Conservation (phyloP, 2,329 filamentous ascomycete species). For the Fusarium ramigenum region DNA sequence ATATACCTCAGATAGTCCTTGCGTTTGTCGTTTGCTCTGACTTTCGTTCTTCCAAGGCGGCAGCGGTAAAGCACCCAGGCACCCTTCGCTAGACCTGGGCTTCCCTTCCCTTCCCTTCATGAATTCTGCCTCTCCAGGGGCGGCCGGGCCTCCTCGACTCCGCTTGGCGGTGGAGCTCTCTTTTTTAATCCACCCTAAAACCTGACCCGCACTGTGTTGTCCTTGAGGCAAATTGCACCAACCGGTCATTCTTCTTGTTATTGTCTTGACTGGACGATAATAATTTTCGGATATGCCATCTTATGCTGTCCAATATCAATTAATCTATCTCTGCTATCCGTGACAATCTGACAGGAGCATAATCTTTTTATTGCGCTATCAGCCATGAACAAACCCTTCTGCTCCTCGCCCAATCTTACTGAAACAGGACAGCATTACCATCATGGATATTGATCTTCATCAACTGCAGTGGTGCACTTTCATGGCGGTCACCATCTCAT, state of each 20-base stretch:
- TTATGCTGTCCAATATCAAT: constrained; percentile 16
- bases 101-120: constrained; percentile 9
- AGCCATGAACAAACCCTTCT: not conserved
- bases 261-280: constrained; percentile 15
- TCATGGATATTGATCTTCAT: constrained; percentile 38
- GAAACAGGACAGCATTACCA: constrained; percentile 29
- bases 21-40: not conserved
- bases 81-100: not conserved
- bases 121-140: constrained; percentile 19
- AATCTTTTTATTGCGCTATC: not conserved
- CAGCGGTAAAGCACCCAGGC: not conserved
- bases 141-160: constrained; percentile 25
- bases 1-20: not conserved
- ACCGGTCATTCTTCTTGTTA: constrained; percentile 15
- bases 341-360: constrained; percentile 4
- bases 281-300: constrained; percentile 20
- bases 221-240: constrained; percentile 30
- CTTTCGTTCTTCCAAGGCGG: not conserved
- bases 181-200: constrained; percentile 2
- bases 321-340: constrained; percentile 20
- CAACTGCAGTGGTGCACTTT: constrained; percentile 18
- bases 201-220: constrained; percentile 30
- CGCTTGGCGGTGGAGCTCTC: constrained; percentile 14
- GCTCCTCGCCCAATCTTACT: constrained; percentile 30
- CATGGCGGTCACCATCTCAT: constrained; percentile 37